Conservation (phyloP, 306 rosid genomes). For the Corylus avellana region DNA sequence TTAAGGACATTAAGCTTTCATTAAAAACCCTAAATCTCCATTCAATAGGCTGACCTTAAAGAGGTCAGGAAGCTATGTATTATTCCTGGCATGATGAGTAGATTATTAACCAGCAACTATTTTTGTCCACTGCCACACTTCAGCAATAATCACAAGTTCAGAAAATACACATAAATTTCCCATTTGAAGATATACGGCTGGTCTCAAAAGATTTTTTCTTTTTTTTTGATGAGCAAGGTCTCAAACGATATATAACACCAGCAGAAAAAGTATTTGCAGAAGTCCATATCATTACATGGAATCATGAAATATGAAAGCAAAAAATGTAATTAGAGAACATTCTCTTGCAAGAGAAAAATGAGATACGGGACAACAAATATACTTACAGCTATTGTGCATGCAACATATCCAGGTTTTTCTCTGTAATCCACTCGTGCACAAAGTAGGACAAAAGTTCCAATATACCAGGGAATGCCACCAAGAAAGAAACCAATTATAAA, state of each 20-base stretch:
- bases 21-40: not conserved
- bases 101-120: constrained; percentile 2
- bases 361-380: constrained; percentile 16
- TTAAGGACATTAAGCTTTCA: not conserved
- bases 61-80: not conserved
- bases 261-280: not conserved
- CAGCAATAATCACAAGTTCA: not conserved
- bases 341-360: not conserved
- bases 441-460: constrained; percentile 63
- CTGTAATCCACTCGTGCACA: constrained; percentile 66
- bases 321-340: not conserved
- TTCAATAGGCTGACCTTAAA: not conserved
- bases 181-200: not conserved
- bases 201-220: not conserved
- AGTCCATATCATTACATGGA: not conserved
- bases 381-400: constrained; percentile 84
- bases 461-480: constrained; percentile 82
- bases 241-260: too few species aligned
- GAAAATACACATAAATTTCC: not conserved
- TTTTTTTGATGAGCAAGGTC: too few species aligned
- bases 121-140: not conserved
- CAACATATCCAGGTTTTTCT: constrained; percentile 84
- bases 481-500: constrained; percentile 72
- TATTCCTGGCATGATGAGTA: not conserved
- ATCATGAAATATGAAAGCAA: not conserved